A percentile compares a stretch with the other conserved stretches of the same genome.
Evolutionary conservation across 2,329 filamentous ascomycete species (phyloP).

Genomic region (Calonectria pseudoreteaudii): DNA sequence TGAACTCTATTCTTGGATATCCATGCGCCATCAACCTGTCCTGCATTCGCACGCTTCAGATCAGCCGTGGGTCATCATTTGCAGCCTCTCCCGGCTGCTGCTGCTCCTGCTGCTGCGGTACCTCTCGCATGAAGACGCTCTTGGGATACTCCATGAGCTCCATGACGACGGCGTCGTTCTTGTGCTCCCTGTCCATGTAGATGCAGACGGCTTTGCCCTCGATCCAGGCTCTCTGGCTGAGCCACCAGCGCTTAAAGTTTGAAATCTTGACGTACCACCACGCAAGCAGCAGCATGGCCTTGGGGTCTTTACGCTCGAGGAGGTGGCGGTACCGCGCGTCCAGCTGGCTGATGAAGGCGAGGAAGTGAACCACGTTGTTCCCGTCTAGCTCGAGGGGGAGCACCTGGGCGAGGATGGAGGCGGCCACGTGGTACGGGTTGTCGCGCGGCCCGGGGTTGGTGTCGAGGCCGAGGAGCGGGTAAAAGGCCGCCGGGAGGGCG

Average conservation of each 20-base stretch:
- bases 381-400: slow-evolving; percentile 50
- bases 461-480: slow-evolving; percentile 41
- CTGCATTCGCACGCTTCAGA: neutral
- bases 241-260: slow-evolving; percentile 58
- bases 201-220: slow-evolving; percentile 63
- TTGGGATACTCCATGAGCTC: slow-evolving; percentile 35
- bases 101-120: no score
- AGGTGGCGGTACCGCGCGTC: slow-evolving; percentile 56
- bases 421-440: slow-evolving; percentile 50
- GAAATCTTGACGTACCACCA: slow-evolving; percentile 67
- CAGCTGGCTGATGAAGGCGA: slow-evolving; percentile 60
- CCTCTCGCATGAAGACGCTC: slow-evolving; percentile 15
- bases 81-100: neutral
- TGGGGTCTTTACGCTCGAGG: slow-evolving; percentile 62
- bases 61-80: neutral
- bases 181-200: slow-evolving; percentile 45
- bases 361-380: slow-evolving; percentile 57
- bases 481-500: slow-evolving; percentile 48
- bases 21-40: neutral
- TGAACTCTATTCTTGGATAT: neutral
- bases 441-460: slow-evolving; percentile 26
- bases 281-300: slow-evolving; percentile 65
- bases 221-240: slow-evolving; percentile 56
- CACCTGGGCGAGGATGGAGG: slow-evolving; percentile 52
- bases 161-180: slow-evolving; percentile 21